Conservation (phyloP, 192 early-diverging fungal genomes). For the Rhizophagus sp. region DNA sequence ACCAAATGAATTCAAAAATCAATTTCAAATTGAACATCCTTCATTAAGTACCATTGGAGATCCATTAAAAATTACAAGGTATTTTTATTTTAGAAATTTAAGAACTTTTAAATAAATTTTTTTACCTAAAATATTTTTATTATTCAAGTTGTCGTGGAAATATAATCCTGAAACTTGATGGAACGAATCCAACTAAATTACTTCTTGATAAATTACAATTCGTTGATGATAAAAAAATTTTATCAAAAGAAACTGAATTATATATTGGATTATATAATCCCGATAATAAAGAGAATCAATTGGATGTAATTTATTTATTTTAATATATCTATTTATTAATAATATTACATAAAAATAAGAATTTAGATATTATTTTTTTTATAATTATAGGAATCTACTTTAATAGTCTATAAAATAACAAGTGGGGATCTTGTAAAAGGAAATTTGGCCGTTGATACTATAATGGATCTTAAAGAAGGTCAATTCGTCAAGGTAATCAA, state of each 20-base stretch:
- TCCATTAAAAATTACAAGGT: slow-evolving; percentile 53
- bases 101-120: no score
- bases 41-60: slow-evolving; percentile 46
- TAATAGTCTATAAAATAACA: slow-evolving; percentile 46
- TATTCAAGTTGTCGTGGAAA: slow-evolving; percentile 49
- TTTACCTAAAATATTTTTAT: not conserved
- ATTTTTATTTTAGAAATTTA: not conserved
- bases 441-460: slow-evolving; percentile 61
- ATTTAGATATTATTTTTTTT: not conserved
- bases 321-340: not conserved
- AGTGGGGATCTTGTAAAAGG: slow-evolving; percentile 58
- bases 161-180: slow-evolving; percentile 57
- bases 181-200: slow-evolving; percentile 47
- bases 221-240: not conserved
- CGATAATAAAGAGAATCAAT: slow-evolving; percentile 7
- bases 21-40: slow-evolving; percentile 36
- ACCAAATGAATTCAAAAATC: not conserved
- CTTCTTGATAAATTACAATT: slow-evolving; percentile 45
- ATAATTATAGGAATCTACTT: slow-evolving; percentile 25
- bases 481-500: slow-evolving; percentile 52
- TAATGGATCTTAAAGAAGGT: slow-evolving; percentile 46
- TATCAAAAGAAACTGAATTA: slow-evolving; percentile 56
- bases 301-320: slow-evolving; percentile 26
- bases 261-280: slow-evolving; percentile 47
- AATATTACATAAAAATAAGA: not conserved